Conservation (phyloP, 2,329 filamentous ascomycete genomes). For the Neonectria sp. region DNA sequence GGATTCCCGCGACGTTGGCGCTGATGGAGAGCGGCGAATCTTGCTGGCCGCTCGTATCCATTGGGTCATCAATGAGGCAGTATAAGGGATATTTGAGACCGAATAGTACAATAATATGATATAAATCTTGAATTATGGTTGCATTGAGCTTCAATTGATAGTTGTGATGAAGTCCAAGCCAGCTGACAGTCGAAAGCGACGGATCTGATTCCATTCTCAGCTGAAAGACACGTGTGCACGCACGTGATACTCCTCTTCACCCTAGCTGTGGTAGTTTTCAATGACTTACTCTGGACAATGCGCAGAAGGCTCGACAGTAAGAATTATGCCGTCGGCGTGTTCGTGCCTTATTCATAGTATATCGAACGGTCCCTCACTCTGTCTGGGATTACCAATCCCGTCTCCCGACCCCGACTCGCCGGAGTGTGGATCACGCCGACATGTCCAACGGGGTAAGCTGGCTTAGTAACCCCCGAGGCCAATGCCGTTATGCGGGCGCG, state of each 20-base stretch:
- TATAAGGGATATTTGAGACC: background rate
- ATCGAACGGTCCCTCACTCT: background rate
- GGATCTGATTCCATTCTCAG: background rate
- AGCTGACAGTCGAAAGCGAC: slow-evolving; percentile 5
- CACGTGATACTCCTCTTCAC: background rate
- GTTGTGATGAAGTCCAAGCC: background rate
- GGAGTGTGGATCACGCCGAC: slow-evolving; percentile 1
- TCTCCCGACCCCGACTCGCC: background rate
- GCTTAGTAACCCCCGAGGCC: slow-evolving; percentile 5
- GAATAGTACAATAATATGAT: background rate
- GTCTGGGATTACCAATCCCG: background rate
- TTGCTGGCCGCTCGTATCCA: slow-evolving; percentile 46
- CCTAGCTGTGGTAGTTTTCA: background rate
- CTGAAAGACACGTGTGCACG: background rate
- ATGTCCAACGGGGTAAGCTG: background rate
- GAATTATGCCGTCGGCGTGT: background rate
- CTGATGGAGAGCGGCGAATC: slow-evolving; percentile 63
- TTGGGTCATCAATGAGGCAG: slow-evolving; percentile 10
- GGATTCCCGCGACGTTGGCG: slow-evolving; percentile 60
- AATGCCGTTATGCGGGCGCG: background rate
- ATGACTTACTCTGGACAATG: background rate
- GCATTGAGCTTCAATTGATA: background rate
- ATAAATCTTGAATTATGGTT: background rate
- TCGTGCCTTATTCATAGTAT: no score
- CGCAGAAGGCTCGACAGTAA: background rate